Evolutionary conservation across 352 stramenopile genomes (phyloP).

Genomic region (Phytopythium mirpurense): DNA sequence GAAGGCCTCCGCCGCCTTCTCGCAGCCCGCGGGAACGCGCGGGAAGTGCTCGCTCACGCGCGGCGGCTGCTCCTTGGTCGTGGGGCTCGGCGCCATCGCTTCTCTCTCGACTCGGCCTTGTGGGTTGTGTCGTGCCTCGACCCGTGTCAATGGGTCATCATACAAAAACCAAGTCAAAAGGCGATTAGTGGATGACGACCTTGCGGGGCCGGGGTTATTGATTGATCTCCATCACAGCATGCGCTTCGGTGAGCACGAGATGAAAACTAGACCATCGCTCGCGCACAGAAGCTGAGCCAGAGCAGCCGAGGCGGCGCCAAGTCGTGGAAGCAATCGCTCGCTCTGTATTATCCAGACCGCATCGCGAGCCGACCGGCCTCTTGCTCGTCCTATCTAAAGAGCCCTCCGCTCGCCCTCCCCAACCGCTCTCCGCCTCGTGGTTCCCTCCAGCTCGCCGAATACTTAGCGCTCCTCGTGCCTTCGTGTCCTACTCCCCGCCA

Average conservation of each 20-base stretch:
- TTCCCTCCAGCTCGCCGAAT: not conserved
- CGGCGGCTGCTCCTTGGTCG: conserved; percentile 33
- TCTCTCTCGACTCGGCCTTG: not conserved
- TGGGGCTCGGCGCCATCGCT: conserved; percentile 7
- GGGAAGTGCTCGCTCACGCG: conserved; percentile 76
- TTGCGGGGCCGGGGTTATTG: no score
- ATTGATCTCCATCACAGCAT: no score
- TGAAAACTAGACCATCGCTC: no score
- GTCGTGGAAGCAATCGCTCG: no score
- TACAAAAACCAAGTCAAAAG: conserved; percentile 49
- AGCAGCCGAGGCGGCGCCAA: no score
- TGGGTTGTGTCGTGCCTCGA: not conserved
- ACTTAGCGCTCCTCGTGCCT: not conserved
- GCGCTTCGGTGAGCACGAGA: no score
- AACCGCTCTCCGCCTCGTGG: not conserved
- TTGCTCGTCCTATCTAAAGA: conserved; percentile 1
- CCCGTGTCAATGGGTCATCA: conserved; percentile 12
- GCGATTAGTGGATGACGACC: conserved; percentile 1
- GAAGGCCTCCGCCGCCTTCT: conserved; percentile 62
- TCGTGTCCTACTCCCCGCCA: not conserved
- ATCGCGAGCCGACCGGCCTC: not conserved
- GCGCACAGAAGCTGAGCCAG: no score
- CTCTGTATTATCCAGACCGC: not conserved
- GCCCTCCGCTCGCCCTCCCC: not conserved
- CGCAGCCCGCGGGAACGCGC: conserved; percentile 62